A percentile compares a stretch with the other conserved stretches of the same genome.
These are phyloP conservation scores for Colletotrichum destructivum DNA, from an alignment of 2,329 filamentous ascomycete genomes.

Conservation along the genomic window DNA sequence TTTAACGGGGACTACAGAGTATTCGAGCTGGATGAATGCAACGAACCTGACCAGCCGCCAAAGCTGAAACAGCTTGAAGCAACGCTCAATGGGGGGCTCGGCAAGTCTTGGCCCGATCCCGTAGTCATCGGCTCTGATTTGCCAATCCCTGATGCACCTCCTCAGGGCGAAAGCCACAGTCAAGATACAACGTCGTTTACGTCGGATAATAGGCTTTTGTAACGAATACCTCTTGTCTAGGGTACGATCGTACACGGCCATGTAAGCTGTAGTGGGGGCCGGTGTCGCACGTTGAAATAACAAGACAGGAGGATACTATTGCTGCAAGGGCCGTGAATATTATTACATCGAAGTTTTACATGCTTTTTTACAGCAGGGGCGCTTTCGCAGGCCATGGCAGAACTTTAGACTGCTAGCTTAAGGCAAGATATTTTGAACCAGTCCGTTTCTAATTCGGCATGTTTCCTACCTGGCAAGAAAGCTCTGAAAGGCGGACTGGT, in stretches of 20 bases:
- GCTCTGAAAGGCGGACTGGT: constrained; percentile 94
- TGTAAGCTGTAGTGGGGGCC: neutral
- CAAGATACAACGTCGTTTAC: neutral
- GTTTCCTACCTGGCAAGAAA: constrained; percentile 82
- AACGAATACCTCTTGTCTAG: neutral
- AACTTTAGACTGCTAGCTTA: too few species aligned
- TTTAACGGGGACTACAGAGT: constrained; percentile 77
- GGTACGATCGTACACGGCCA: neutral
- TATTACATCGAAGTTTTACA: neutral
- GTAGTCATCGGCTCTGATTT: constrained; percentile 58
- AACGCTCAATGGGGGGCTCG: constrained; percentile 54
- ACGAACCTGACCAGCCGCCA: constrained; percentile 47
- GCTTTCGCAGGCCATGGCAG: neutral
- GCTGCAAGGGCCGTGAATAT: neutral
- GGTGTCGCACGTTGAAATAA: neutral
- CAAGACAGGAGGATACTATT: neutral
- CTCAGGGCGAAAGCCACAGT: neutral
- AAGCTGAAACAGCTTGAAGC: constrained; percentile 62
- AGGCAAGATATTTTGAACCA: neutral
- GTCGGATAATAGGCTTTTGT: neutral
- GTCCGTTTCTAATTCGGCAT: too few species aligned
- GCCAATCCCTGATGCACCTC: constrained; percentile 45
- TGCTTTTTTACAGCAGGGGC: neutral
- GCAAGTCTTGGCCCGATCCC: constrained; percentile 52
- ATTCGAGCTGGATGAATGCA: constrained; percentile 65